phyloP scores from a whole-genome alignment of 2,329 filamentous ascomycete species.

The Fusarium continuum region DNA sequence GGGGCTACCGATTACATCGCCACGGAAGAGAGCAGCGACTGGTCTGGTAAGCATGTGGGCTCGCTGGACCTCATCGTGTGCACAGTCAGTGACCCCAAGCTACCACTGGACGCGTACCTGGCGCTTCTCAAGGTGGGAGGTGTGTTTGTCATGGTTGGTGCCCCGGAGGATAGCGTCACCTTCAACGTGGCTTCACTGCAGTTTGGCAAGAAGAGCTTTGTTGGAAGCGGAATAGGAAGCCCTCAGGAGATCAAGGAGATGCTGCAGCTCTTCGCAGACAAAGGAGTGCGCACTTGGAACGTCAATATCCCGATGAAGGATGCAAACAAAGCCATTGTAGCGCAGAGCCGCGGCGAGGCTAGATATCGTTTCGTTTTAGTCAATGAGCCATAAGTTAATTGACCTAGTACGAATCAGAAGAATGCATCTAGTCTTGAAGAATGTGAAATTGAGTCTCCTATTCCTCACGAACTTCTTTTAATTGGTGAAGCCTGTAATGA shows the following conservation, averaged over 20 bases:
- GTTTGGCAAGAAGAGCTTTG: constrained; percentile 3
- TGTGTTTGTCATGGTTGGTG: constrained; percentile 68
- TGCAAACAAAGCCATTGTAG: constrained; percentile 62
- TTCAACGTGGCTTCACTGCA: constrained; percentile 32
- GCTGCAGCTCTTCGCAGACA: constrained; percentile 64
- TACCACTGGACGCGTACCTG: constrained; percentile 32
- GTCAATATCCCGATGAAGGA: constrained; percentile 62
- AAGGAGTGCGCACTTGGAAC: constrained; percentile 65
- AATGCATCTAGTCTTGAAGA: too few relatives aligned
- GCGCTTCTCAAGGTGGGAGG: constrained; percentile 59
- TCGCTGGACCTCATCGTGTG: constrained; percentile 78
- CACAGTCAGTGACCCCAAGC: constrained; percentile 66
- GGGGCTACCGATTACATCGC: constrained; percentile 67
- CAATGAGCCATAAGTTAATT: too few relatives aligned
- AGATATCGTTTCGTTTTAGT: constrained; percentile 57
- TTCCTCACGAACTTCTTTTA: too few relatives aligned
- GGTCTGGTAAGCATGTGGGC: constrained; percentile 61
- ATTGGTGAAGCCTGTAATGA: too few relatives aligned
- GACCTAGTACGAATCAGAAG: too few relatives aligned
- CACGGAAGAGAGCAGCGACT: constrained; percentile 60
- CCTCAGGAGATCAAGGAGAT: constrained; percentile 68
- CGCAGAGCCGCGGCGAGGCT: constrained; percentile 63
- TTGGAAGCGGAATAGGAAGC: constrained; percentile 56
- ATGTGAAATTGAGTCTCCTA: too few relatives aligned
- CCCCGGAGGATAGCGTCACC: constrained; percentile 53